Evolutionary conservation across 2,329 filamentous ascomycete species (phyloP), one percentile per base, ranked within the genome.

Genomic region (Byssothecium circinans): DNA sequence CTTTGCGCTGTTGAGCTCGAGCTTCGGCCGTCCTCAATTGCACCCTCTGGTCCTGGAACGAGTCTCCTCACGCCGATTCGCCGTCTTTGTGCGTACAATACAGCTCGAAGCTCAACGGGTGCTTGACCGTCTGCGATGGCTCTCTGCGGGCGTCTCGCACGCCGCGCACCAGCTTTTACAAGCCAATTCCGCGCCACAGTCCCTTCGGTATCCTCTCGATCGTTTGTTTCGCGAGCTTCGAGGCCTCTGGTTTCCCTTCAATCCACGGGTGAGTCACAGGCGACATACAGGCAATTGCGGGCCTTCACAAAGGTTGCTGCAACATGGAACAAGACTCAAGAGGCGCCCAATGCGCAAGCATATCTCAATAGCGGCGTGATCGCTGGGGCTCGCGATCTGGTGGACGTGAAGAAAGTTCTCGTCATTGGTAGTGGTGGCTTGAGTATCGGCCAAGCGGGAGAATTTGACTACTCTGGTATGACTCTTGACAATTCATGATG

Each of bases 391-490:
- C 81, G 82, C 64, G 81, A 92, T 64, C 77, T 88, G 45, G 87
- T 96, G 41, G 84, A 96, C 70, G 91, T 97, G 57, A 95, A 95
- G 79, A 97, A 97, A 78, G 92, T 97, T 43, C 79, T 97, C 53
- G 91, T 97, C 61, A 96, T 97, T 78, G 92, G 92, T 50, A 91
- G 87, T 76, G 92, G 92, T 77, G 92, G 92, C 74, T 81, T 97
- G 61, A 90, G 89, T 71, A 97, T 97, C 82, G 92, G 92, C 56
- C 92, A 97, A 76, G 92, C 92, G 57, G 92, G 92, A 77, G 92
- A 97, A 78, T 97, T 97, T 66, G 92, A 97, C 76, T 97, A 97
- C 75, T 97, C 94, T 73, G 92, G 91, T 95, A 80, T 54, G 57
- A 36, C 50, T 30, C 51, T 12, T 27, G 18, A 27, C 34, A 14